Base-by-base conservation (phyloP, 2,329 filamentous ascomycete species). In the Diplodia scrobiculata region DNA sequence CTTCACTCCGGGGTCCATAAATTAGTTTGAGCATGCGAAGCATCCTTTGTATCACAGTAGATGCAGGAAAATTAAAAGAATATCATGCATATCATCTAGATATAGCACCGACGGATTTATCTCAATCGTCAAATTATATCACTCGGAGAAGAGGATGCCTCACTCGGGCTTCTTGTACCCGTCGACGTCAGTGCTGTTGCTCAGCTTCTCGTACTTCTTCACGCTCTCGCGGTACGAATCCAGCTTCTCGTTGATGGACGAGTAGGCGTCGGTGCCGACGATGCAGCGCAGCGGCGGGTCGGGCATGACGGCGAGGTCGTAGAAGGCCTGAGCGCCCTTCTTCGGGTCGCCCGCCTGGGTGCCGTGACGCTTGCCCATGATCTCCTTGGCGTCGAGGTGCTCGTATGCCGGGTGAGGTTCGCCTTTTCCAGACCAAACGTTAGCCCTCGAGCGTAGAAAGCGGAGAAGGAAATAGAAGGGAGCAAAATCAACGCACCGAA, bases 201-300 rank as follows among this genome's bases (percentile, higher is more conserved):
- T 80, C 54, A 83, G 73, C 19, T 80, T 78, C 72, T 84, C 80
- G 73, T 82, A 85, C 58, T 80, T 81, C 7, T 80, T 76, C n/a
- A 82, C 79, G 5, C 81, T 80, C 68, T 83, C 79, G 36, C 76
- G 66, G 58, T 83, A 84, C 13, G 75, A 73, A 51, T 85, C 80
- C 25, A 86, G 77, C 75, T 86, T 86, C 0, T 74, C 71, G 69
- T 77, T 82, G 25, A 87, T 80, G 4, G 69, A 75, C 1, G 71
- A 70, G 72, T 82, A 86, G 0, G 83, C 82, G 73, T 87, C 84
- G 0, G 78, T 83, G 0, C 84, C 84, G 11, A 87, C 76, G 0
- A 84, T 78, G 14, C 84, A 79, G 34, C 84, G 76, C 7, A 87
- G 69, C 3, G 84, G 85, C 3, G 82, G 83, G 14, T 84, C 79